A percentile compares a stretch with the other conserved stretches of the same genome.
phyloP scores from a whole-genome alignment of 2,329 filamentous ascomycete genomes.

The Chaetomium sp. region DNA sequence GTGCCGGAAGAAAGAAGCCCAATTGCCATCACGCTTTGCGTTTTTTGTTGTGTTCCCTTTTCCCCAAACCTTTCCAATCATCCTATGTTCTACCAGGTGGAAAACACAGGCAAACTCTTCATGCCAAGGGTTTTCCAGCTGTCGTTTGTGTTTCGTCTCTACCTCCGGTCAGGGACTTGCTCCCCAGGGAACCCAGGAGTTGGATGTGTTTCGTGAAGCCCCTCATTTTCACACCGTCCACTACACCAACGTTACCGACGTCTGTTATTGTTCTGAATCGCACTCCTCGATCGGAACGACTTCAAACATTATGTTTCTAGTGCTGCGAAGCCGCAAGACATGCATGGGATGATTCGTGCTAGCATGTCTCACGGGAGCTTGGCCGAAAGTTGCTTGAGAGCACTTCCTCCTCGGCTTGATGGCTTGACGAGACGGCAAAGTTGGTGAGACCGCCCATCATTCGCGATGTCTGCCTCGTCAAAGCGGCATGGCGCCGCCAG shows the following conservation, averaged over 20 bases:
- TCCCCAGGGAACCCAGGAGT: slow-evolving; percentile 1
- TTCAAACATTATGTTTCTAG: background rate
- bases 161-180: background rate
- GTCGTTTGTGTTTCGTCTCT: background rate
- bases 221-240: background rate
- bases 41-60: background rate
- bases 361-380: slow-evolving; percentile 1
- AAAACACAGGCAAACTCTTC: too few species aligned
- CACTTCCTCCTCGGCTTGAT: background rate
- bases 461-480: slow-evolving; percentile 3
- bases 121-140: too few species aligned
- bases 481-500: slow-evolving; percentile 6
- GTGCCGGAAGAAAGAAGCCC: background rate
- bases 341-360: background rate
- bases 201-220: slow-evolving; percentile 3
- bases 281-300: too few species aligned
- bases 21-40: background rate
- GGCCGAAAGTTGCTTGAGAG: background rate
- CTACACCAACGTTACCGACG: too few species aligned
- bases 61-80: background rate
- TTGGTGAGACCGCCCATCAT: background rate
- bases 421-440: background rate
- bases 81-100: background rate
- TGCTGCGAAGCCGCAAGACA: background rate
- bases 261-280: too few species aligned